A percentile compares a stretch with the other conserved stretches of the same genome.
phyloP scores from a whole-genome alignment of 225 moss, liverwort and hornwort species.

The Sphagnum contortum region DNA sequence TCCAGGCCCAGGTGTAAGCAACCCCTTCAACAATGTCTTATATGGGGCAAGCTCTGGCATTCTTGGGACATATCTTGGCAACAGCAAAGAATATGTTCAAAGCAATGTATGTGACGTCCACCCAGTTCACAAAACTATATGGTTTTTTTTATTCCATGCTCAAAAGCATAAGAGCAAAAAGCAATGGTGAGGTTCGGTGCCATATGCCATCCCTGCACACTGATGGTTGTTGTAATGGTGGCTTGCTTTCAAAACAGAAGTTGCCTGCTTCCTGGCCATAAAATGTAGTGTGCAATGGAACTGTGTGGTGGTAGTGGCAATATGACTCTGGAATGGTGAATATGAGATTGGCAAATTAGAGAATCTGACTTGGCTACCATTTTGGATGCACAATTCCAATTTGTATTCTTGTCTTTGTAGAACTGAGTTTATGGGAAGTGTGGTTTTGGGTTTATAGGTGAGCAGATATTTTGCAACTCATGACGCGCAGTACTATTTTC shows the following conservation, averaged over 20 bases:
- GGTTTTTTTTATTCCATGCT: not conserved
- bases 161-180: not conserved
- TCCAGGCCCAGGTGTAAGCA: constrained; percentile 29
- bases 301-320: not conserved
- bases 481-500: constrained; percentile 90
- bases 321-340: not conserved
- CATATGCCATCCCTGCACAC: too few relatives aligned
- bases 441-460: constrained; percentile 36
- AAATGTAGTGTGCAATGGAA: constrained; percentile 1
- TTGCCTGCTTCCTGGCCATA: not conserved
- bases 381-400: too few relatives aligned
- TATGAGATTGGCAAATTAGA: not conserved
- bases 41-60: constrained; percentile 74
- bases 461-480: constrained; percentile 93
- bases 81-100: constrained; percentile 89
- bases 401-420: too few relatives aligned
- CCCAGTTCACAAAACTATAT: not conserved
- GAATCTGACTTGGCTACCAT: not conserved
- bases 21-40: constrained; percentile 70
- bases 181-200: not conserved
- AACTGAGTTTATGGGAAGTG: not conserved
- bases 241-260: not conserved
- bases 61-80: constrained; percentile 65
- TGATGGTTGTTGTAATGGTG: not conserved
- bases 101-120: constrained; percentile 65